Base-by-base conservation (phyloP, 371 early-diverging fungal species). In the Mortierella sp. region DNA sequence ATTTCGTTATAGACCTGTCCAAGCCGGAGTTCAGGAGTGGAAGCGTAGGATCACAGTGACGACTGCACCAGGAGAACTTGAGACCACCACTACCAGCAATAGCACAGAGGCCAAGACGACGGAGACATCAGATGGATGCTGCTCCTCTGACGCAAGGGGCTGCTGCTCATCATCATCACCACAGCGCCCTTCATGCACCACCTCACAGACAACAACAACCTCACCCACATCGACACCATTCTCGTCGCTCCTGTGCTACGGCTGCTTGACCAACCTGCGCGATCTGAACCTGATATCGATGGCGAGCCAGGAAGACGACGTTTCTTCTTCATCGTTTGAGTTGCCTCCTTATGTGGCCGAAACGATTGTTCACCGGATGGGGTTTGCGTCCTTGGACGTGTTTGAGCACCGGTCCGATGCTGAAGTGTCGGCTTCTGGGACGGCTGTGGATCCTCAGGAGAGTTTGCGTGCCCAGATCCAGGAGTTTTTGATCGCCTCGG, bases 201-300 rank as follows among this genome's bases (percentile, higher is more conserved):
- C 18, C 11, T n/a, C 4, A 1, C 35, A 51, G 29, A 49, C 75
- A 41, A 70, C 71, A n/a, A 16, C 35, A 8, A 8, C 70, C n/a
- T 51, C 82, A n/a, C 88, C 63, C 6, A 6, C 71, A 35, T 8
- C 38, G 11, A n/a, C 75, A 35, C 63, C 83, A 12, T 90, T 55
- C 82, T 91, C 82, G 51, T 89, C 84, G 77, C 89, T 82, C 48
- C 74, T 93, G 35, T 94, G 94, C 71, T 94, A 94, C 70, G 92
- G 92, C 41, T 94, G 94, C 77, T 89, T 92, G 77, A 91, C 91
- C 4, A 89, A 91, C 74, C 75, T 92, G 32, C 90, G 91, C 24
- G 93, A 93, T 65, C 71, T 86, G 48, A 77, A 88, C n/a, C 65
- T 86, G n/a, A 79, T 79, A 55, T 56, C 72, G 6, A 74, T 86